Evolutionary conservation across 1,139 yeast species (phyloP), one percentile per base, ranked within the genome.

Genomic region (Diutina rugosa): DNA sequence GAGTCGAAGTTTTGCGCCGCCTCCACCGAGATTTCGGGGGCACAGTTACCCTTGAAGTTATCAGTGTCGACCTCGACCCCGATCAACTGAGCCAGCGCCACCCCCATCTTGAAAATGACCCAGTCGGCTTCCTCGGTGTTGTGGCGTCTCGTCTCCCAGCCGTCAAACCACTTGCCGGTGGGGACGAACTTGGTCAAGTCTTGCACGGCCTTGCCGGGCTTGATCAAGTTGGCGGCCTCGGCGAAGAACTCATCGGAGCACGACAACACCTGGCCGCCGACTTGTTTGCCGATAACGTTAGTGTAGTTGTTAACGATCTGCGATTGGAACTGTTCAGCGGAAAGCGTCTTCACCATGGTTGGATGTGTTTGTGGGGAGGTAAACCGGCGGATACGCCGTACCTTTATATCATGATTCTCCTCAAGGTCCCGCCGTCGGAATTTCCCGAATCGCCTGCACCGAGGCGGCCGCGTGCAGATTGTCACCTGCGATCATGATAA

Each of bases 111-210:
- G 69, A 91, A 73, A 48, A 88, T 75, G 35, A 87, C 97, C 87
- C 91, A 90, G 66, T 91, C 98, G 51, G 89, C 87, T 57, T 83
- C 90, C 59, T 77, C 86, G 1, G 81, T 72, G 69, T 91, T 91
- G 74, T 91, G 98, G 71, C 98, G 80, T 68, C 97, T 79, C 28
- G 98, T 90, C 70, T 91, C 98, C 98, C 98, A 91, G 16, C 98
- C 98, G 64, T 91, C 98, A 67, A 88, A 91, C 97, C 97, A 90
- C 6, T 96, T 96, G 56, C 98, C 98, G 4, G 91, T 81, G 61
- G 81, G 86, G 4, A 87, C 82, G 70, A 89, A 91, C 64, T 79
- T 76, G 21, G 90, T 85, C 28, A 88, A 86, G 65, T 89, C 95
- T 65, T 95, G 77, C 58, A 89, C 79, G 4, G 97, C 95, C 7